phyloP scores from a whole-genome alignment of 2,329 filamentous ascomycete genomes.

The Penicillium polonicum region DNA sequence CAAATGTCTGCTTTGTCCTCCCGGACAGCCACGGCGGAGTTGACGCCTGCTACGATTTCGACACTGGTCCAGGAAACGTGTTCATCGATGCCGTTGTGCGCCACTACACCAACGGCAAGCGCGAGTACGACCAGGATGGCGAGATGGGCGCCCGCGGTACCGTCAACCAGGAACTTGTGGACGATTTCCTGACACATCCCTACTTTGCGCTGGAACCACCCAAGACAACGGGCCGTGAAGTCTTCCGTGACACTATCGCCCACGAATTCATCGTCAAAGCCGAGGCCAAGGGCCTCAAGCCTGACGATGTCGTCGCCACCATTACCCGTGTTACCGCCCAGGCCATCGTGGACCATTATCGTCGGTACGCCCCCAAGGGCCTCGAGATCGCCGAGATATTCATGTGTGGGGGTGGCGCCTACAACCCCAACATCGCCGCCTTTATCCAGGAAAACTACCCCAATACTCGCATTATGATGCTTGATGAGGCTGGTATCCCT shows the following conservation, averaged over 20 bases:
- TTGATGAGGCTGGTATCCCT: constrained; percentile 59
- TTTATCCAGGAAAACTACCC: constrained; percentile 54
- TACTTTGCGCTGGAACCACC: constrained; percentile 55
- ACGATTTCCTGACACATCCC: constrained; percentile 50
- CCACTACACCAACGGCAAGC: constrained; percentile 52
- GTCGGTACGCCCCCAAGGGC: constrained; percentile 48
- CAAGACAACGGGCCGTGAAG: constrained; percentile 60
- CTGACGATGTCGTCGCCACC: constrained; percentile 57
- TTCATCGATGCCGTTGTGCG: constrained; percentile 59
- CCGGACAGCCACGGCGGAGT: constrained; percentile 23
- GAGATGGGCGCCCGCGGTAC: constrained; percentile 51
- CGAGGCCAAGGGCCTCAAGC: constrained; percentile 44
- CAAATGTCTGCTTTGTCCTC: constrained; percentile 56
- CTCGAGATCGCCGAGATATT: constrained; percentile 56
- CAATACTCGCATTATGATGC: constrained; percentile 51
- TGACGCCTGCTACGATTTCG: constrained; percentile 51
- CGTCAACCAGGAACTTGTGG: constrained; percentile 53
- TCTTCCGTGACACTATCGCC: constrained; percentile 58
- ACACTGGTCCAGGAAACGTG: constrained; percentile 57
- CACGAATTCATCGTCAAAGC: constrained; percentile 53
- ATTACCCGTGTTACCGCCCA: constrained; percentile 60
- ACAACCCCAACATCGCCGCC: constrained; percentile 57
- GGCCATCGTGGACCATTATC: constrained; percentile 49
- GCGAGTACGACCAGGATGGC: constrained; percentile 54
- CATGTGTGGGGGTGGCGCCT: constrained; percentile 60